Evolutionary conservation across 192 early-diverging fungal species (phyloP), one percentile per base, ranked within the genome.

Genomic region (Obelidium mucronatum): DNA sequence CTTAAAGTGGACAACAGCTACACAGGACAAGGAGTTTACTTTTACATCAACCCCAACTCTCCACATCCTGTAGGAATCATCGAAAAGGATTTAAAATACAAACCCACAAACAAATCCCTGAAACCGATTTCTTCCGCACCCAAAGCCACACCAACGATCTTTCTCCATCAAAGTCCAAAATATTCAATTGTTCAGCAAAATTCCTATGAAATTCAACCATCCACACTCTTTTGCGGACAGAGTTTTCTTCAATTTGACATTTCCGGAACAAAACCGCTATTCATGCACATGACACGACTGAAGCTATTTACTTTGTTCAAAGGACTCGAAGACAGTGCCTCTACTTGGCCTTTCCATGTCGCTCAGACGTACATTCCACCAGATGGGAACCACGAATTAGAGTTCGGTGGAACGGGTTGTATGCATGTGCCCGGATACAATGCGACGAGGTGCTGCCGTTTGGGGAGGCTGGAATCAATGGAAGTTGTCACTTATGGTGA

Each of bases 261-360:
- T 19, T n/a, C 2, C 8, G 67, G 67, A 17, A 33, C 13, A 1
- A 26, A 30, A n/a, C 67, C 67, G 8, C 67, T 69, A 15, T 53
- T 69, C 33, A 53, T 69, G 11, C 67, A 69, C 48, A 69, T 69
- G 67, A 69, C 67, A 15, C 67, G 67, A 15, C 51, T 69, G 8
- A 69, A 69, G 33, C 48, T 11, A 13, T 65, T 37, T 33, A 37
- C 26, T n/a, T n/a, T n/a, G n/a, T n/a, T n/a, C 4, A 13, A 65
- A 6, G 5, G 63, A 15, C 19, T 26, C 1, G 44, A 53, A 53
- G 13, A 34, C n/a, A n/a, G n/a, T n/a, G n/a, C n/a, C n/a, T n/a
- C n/a, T n/a, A n/a, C n/a, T n/a, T n/a, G n/a, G 67, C 67, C 67
- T 1, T 69, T 69, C 34, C 67, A 53, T 53, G 30, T 69, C 5